A percentile compares a stretch with the other conserved stretches of the same genome.
Conservation (phyloP, 2,329 filamentous ascomycete genomes). For the Tolypocladium album region DNA sequence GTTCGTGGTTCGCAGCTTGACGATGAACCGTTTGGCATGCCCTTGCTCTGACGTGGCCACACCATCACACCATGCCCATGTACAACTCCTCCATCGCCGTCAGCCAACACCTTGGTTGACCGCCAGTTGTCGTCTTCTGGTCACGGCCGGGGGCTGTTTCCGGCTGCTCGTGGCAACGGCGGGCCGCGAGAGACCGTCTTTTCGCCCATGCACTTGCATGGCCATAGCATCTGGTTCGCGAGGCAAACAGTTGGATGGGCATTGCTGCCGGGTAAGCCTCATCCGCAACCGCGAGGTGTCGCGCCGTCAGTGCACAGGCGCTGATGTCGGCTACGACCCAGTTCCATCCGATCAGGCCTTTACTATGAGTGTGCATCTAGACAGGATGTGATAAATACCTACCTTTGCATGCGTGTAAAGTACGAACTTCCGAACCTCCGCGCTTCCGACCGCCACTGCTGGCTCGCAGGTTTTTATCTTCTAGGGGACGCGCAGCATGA, state of each 20-base stretch:
- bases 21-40: conserved; percentile 5
- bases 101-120: neutral
- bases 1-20: conserved; percentile 8
- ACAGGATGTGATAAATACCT: neutral
- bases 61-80: conserved; percentile 1
- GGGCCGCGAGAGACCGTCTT: neutral
- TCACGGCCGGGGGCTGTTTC: neutral
- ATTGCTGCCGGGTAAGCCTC: conserved; percentile 1
- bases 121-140: conserved; percentile 4
- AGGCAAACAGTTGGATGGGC: neutral
- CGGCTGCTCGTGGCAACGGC: neutral
- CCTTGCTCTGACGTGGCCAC: conserved; percentile 5
- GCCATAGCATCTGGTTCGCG: neutral
- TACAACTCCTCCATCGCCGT: neutral
- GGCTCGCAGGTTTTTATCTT: neutral
- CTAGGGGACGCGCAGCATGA: neutral
- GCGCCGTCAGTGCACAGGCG: conserved; percentile 1
- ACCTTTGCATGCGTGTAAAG: neutral
- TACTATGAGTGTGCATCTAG: neutral
- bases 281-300: neutral
- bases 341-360: neutral
- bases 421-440: neutral
- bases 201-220: neutral
- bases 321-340: neutral
- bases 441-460: neutral